phyloP scores from a whole-genome alignment of 73 alveolate species.

The Symbiodinium pilosum region DNA sequence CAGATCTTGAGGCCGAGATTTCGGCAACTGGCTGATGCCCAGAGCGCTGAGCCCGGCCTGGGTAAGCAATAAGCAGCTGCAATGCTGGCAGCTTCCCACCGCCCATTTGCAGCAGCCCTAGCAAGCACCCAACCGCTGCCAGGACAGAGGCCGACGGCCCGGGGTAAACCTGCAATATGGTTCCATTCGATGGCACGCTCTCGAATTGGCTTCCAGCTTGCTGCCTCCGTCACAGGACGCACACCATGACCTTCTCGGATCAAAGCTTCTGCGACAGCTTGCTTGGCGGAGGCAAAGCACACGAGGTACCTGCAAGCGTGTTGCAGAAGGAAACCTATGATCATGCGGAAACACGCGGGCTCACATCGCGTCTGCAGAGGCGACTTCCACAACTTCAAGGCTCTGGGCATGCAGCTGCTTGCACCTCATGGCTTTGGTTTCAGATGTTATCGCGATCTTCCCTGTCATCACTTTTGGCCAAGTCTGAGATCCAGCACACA shows the following conservation, averaged over 20 bases:
- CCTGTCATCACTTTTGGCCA: background rate
- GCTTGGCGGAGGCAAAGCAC: background rate
- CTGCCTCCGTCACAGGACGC: conserved; percentile 58
- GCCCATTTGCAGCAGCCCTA: too few relatives aligned
- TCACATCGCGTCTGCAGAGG: background rate
- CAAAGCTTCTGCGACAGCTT: conserved; percentile 16
- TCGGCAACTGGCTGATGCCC: background rate
- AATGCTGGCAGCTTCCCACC: too few relatives aligned
- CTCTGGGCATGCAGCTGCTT: background rate
- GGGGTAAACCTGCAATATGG: background rate
- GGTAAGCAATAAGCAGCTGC: too few relatives aligned
- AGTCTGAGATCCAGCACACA: background rate
- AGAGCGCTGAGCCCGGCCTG: conserved; percentile 50
- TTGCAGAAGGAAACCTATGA: background rate
- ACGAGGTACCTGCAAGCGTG: conserved; percentile 16
- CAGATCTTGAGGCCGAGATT: conserved; percentile 15
- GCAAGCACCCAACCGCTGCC: conserved; percentile 5
- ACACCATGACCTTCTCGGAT: conserved; percentile 46
- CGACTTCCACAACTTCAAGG: background rate
- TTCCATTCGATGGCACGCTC: background rate
- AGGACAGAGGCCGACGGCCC: conserved; percentile 12
- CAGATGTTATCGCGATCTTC: background rate
- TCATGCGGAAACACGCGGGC: background rate
- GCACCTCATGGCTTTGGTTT: background rate
- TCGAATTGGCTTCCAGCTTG: background rate